Base-by-base conservation (phyloP, 2,329 filamentous ascomycete species). In the Nemania sp. region DNA sequence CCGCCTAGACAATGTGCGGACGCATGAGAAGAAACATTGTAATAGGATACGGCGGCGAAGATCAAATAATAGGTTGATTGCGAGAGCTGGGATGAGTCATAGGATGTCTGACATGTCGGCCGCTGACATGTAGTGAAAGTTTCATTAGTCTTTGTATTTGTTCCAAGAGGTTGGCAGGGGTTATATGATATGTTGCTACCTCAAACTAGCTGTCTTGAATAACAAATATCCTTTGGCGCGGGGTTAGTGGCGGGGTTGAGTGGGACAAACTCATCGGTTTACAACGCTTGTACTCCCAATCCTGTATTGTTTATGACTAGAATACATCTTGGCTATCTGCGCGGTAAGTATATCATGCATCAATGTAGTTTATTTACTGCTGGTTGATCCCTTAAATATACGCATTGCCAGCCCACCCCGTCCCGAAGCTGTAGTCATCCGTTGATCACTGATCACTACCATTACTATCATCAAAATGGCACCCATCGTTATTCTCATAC, bases 401-500 rank as follows among this genome's bases (percentile, higher is more conserved):
- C 45, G 45, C 45, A n/a, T 10, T 49, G 20, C n/a, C 7, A 22
- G 15, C 3, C 41, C 15, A 8, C 15, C 11, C 24, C 11, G 24
- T 27, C 13, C 24, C 26, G 22, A 13, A 27, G 22, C 47, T 24
- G 22, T 2, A 51, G 27, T 27, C 22, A 24, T 52, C 22, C 15
- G n/a, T 58, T 58, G 11, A 32, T 45, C 13, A 18, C 29, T 41
- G 24, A 57, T 35, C 7, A 35, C 32, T 11, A 35, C n/a, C 22
- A 26, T 18, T 13, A 24, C 47, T 29, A 2, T 53, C 35, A 24
- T n/a, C 35, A 57, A 67, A 47, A 82, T 82, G 81, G 70, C 80
- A 15, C 80, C 80, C 5, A 76, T 77, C 5, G 72, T 82, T n/a
- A 79, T 83, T 67, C 68, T 83, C 5, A 80, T 83, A 66, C 76